A percentile compares a stretch with the other conserved stretches of the same genome.
These are phyloP conservation scores for Solanum hybrid DNA, from an alignment of 305 asterid genomes.

Conservation along the genomic window DNA sequence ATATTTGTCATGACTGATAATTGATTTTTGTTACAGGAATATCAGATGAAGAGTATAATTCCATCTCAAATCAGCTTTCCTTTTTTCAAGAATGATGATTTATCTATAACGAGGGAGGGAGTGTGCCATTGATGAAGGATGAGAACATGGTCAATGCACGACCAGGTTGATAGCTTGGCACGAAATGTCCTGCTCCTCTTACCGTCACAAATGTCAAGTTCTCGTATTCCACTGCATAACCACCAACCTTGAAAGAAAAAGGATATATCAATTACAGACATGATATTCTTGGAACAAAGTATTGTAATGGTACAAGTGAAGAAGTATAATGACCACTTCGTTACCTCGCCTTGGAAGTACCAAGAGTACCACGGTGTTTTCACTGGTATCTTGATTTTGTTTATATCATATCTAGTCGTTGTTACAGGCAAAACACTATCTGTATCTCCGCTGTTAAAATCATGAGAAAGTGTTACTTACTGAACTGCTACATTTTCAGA, in stretches of 20 bases:
- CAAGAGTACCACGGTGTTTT: slow-evolving; percentile 58
- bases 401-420: slow-evolving; percentile 35
- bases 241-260: slow-evolving; percentile 16
- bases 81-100: neutral
- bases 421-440: slow-evolving; percentile 31
- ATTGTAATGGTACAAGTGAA: neutral
- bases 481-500: neutral
- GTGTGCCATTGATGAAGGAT: slow-evolving; percentile 5
- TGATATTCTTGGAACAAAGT: neutral
- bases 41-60: neutral
- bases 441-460: slow-evolving; percentile 32
- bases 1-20: neutral
- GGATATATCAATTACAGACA: neutral
- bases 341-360: slow-evolving; percentile 37
- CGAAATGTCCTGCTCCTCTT: slow-evolving; percentile 43
- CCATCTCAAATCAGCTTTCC: neutral
- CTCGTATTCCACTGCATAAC: slow-evolving; percentile 18
- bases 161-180: slow-evolving; percentile 28
- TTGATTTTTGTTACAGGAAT: neutral
- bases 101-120: neutral
- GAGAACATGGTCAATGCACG: slow-evolving; percentile 5
- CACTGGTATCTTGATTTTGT: slow-evolving; percentile 31
- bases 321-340: neutral
- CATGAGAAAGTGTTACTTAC: neutral
- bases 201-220: slow-evolving; percentile 36